Evolutionary conservation across 306 rosid species (phyloP).

Genomic region (Myrica gale): DNA sequence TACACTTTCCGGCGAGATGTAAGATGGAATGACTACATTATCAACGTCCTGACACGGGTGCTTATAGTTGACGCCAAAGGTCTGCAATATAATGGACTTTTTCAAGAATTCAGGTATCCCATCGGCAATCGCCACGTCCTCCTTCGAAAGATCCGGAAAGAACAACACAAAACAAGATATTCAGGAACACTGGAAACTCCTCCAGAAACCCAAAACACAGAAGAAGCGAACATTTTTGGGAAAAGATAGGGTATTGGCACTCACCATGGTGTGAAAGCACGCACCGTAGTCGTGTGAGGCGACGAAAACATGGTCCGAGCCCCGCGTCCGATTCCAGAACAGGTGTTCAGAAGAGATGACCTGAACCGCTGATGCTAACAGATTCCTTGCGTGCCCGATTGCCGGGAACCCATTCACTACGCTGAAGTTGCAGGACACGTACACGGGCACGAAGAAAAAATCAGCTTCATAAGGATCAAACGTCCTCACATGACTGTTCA

Average conservation of each 20-base stretch:
- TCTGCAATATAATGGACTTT: constrained; percentile 77
- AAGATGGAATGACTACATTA: constrained; percentile 86
- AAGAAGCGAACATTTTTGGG: not conserved
- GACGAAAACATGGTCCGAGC: constrained; percentile 85
- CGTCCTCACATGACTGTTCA: constrained; percentile 57
- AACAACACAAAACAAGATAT: not conserved
- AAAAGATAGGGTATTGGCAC: not conserved
- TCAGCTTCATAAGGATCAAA: constrained; percentile 71
- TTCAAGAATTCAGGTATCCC: constrained; percentile 72
- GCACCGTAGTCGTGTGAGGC: constrained; percentile 92
- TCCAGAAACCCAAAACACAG: not conserved
- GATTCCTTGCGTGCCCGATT: constrained; percentile 83
- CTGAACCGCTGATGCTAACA: constrained; percentile 58
- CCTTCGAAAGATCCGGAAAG: constrained; percentile 36
- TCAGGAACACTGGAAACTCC: not conserved
- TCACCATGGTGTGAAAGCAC: constrained; percentile 87
- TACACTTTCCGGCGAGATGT: constrained; percentile 58
- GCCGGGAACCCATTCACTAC: constrained; percentile 84
- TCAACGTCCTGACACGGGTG: constrained; percentile 92
- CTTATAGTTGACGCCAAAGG: constrained; percentile 64
- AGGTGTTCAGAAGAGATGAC: constrained; percentile 48
- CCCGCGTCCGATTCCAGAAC: constrained; percentile 75
- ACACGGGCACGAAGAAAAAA: constrained; percentile 88
- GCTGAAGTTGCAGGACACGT: constrained; percentile 94
- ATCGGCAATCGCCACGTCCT: constrained; percentile 70